phyloP scores from a whole-genome alignment of 2,329 filamentous ascomycete genomes.

The Cladosporium phlei region DNA sequence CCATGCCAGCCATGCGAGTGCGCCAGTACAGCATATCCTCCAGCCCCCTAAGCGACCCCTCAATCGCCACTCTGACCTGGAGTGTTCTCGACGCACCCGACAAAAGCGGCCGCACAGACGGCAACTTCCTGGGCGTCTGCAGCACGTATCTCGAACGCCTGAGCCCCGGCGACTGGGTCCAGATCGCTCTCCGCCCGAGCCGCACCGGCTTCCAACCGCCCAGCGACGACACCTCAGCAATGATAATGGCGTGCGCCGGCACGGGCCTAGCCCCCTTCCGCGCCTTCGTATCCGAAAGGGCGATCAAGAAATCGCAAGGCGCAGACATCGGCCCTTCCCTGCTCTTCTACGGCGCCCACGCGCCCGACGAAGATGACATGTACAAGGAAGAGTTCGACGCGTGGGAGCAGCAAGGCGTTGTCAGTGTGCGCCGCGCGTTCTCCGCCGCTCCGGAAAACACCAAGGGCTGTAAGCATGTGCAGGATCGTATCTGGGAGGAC shows the following conservation, averaged over 20 bases:
- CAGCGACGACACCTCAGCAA: slow-evolving; percentile 36
- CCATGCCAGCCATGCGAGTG: slow-evolving; percentile 66
- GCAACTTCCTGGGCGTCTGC: slow-evolving; percentile 34
- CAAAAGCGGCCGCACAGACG: slow-evolving; percentile 40
- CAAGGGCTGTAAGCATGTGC: slow-evolving; percentile 50
- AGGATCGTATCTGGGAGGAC: slow-evolving; percentile 49
- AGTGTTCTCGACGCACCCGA: slow-evolving; percentile 47
- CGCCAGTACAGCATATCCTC: slow-evolving; percentile 24
- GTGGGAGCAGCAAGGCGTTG: slow-evolving; percentile 59
- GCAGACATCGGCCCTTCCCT: slow-evolving; percentile 52
- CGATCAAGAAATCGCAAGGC: slow-evolving; percentile 41
- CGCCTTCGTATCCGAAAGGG: slow-evolving; percentile 39
- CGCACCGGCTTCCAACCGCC: slow-evolving; percentile 47
- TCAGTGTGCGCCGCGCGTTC: slow-evolving; percentile 59
- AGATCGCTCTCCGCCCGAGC: slow-evolving; percentile 33
- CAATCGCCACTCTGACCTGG: slow-evolving; percentile 36
- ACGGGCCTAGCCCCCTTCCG: slow-evolving; percentile 47
- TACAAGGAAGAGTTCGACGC: slow-evolving; percentile 55
- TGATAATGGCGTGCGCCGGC: slow-evolving; percentile 50
- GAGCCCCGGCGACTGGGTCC: slow-evolving; percentile 51
- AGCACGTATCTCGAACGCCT: slow-evolving; percentile 38
- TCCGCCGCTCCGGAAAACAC: slow-evolving; percentile 38
- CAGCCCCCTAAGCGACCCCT: slow-evolving; percentile 34
- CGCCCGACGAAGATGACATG: slow-evolving; percentile 52
- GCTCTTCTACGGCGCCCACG: slow-evolving; percentile 62